Evolutionary conservation across 345 rosid genomes (phyloP), one percentile per base, ranked within the genome.

Genomic region (Combretum micranthum): DNA sequence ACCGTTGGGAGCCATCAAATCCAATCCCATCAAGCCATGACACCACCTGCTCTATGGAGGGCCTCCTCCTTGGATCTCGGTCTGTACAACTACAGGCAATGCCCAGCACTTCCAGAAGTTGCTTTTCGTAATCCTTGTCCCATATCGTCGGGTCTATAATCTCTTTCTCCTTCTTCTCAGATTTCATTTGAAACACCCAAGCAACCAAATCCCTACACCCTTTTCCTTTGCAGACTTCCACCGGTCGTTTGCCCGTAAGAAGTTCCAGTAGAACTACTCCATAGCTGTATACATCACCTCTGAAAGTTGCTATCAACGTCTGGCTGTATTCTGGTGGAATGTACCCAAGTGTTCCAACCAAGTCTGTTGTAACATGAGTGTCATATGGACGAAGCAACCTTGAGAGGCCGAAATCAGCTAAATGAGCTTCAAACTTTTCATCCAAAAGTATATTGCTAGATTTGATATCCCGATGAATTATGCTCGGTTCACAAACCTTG

Each of bases 241-340:
- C 83, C 0, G 99, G 97, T 75, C 99, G 85, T 68, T 87, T 82
- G 12, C 96, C 68, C 0, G 99, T 93, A 20, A 93, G 68, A 68
- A 89, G 96, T 82, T 93, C 97, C 15, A 89, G 80, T 55, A 93
- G 91, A 65, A 93, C 99, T 1, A 89, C 97, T 0, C 97, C 97
- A 0, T 89, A 89, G 68, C 97, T 89, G 76, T 89, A 89, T 64
- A 93, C 96, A 57, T 89, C 97, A 32, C 97, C 99, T 70, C 90
- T 87, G 77, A 84, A 83, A 2, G 99, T 93, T 20, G 99, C 99
- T 0, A 78, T 83, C 74, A 85, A 61, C 1, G 91, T 75, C 69
- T 89, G 94, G 64, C 97, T 82, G 66, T 93, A 93, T 62, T 93
- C 99, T 0, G 97, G 99, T 52, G 97, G 99, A 52, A 93, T 93